Evolutionary conservation across 257 asterid genomes (phyloP).

Genomic region (Ilex aquifolium): DNA sequence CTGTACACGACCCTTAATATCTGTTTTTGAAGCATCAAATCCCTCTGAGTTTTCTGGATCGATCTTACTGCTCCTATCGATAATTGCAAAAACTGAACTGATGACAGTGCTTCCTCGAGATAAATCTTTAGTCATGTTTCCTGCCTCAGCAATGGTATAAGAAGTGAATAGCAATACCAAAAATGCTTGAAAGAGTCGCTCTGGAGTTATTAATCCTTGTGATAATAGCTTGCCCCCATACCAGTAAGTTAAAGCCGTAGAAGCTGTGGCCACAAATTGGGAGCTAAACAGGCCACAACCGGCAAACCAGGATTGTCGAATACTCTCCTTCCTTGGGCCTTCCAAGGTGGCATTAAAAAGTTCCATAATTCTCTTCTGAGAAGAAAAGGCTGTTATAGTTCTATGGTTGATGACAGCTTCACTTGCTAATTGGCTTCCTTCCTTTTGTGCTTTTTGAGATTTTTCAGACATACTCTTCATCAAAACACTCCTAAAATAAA

Average conservation of each 20-base stretch:
- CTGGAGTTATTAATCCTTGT: conserved; percentile 36
- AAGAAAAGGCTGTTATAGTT: conserved; percentile 65
- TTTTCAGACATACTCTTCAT: conserved; percentile 54
- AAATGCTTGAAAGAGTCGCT: conserved; percentile 70
- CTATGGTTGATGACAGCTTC: conserved; percentile 62
- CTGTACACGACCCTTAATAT: conserved; percentile 55
- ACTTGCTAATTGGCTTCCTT: conserved; percentile 65
- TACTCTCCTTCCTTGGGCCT: conserved; percentile 52
- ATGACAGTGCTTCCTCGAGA: conserved; percentile 74
- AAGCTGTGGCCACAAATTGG: conserved; percentile 72
- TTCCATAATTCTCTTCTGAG: conserved; percentile 42
- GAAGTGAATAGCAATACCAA: conserved; percentile 75
- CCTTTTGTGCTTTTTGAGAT: conserved; percentile 49
- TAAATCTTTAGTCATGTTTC: conserved; percentile 86
- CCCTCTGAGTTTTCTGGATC: conserved; percentile 39
- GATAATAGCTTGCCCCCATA: conserved; percentile 64
- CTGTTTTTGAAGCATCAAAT: conserved; percentile 24
- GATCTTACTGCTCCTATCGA: conserved; percentile 55
- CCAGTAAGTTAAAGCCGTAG: conserved; percentile 79
- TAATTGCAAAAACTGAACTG: conserved; percentile 64
- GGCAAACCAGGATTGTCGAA: conserved; percentile 61
- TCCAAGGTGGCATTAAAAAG: conserved; percentile 45
- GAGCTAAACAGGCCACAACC: conserved; percentile 72
- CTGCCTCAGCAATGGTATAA: conserved; percentile 83
- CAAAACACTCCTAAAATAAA: conserved; percentile 47